Evolutionary conservation across 345 rosid genomes (phyloP).

Genomic region (Salix caprea): DNA sequence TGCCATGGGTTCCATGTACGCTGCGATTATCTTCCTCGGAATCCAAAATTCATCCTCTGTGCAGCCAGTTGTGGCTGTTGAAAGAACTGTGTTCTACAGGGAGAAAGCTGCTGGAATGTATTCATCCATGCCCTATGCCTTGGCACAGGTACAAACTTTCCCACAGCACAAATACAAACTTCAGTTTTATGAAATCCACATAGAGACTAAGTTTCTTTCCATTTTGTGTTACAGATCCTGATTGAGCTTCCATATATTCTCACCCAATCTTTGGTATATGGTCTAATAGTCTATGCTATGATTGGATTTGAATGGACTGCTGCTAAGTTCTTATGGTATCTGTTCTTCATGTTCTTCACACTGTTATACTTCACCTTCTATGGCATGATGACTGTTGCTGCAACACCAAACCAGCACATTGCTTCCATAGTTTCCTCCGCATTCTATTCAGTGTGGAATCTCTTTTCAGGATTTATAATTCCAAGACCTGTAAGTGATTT

Average conservation of each 20-base stretch:
- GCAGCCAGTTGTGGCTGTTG: slow-evolving; percentile 64
- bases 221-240: slow-evolving; percentile 31
- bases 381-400: slow-evolving; percentile 70
- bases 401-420: slow-evolving; percentile 55
- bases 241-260: slow-evolving; percentile 52
- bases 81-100: slow-evolving; percentile 67
- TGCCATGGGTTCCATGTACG: slow-evolving; percentile 71
- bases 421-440: slow-evolving; percentile 51
- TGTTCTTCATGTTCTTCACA: slow-evolving; percentile 58
- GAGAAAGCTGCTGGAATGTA: slow-evolving; percentile 81
- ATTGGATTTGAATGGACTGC: slow-evolving; percentile 59
- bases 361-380: slow-evolving; percentile 64
- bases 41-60: slow-evolving; percentile 48
- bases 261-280: slow-evolving; percentile 40
- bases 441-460: slow-evolving; percentile 47
- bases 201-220: background rate
- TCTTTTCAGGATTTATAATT: slow-evolving; percentile 1
- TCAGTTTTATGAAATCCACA: background rate
- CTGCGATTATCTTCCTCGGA: slow-evolving; percentile 62
- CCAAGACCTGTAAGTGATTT: background rate
- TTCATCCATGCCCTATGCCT: slow-evolving; percentile 66
- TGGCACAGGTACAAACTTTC: slow-evolving; percentile 38
- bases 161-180: background rate
- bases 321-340: slow-evolving; percentile 59
- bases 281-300: slow-evolving; percentile 62